phyloP scores from a whole-genome alignment of 2,329 filamentous ascomycete genomes.

The Dothideomycetes sp. region DNA sequence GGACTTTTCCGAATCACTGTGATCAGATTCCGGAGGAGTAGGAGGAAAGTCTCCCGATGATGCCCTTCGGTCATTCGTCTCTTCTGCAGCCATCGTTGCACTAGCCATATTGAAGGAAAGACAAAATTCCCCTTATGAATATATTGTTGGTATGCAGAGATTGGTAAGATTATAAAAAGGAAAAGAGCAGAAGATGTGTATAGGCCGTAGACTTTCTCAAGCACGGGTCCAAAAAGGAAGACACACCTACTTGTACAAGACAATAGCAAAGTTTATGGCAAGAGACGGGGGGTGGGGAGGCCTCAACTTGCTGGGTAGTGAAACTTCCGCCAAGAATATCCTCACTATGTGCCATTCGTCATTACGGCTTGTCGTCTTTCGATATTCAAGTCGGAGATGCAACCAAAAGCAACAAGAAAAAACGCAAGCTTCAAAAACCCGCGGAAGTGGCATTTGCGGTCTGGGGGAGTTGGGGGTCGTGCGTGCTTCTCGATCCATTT shows the following conservation, averaged over 20 bases:
- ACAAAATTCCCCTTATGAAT: too few species aligned
- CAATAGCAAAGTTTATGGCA: background rate
- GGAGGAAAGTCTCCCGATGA: constrained; percentile 19
- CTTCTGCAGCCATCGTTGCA: background rate
- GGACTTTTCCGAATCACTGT: constrained; percentile 18
- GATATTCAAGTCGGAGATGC: background rate
- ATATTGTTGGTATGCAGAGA: too few species aligned
- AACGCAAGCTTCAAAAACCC: too few species aligned
- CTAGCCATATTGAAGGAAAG: too few species aligned
- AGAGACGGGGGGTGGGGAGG: background rate
- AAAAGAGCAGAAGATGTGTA: too few species aligned
- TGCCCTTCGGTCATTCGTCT: background rate
- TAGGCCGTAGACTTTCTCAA: too few species aligned
- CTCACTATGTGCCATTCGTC: background rate
- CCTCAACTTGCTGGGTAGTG: background rate
- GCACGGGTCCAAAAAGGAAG: too few species aligned
- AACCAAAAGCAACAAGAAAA: background rate
- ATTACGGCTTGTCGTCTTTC: background rate
- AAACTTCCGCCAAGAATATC: background rate
- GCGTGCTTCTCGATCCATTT: too few species aligned
- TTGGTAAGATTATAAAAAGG: too few species aligned
- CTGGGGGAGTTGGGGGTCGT: too few species aligned
- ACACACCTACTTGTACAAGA: background rate
- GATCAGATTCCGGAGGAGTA: constrained; percentile 25
- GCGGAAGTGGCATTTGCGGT: background rate